Base-by-base conservation (phyloP, 1,284 basidiomycete genomes). In the Phenoliferia sp. region DNA sequence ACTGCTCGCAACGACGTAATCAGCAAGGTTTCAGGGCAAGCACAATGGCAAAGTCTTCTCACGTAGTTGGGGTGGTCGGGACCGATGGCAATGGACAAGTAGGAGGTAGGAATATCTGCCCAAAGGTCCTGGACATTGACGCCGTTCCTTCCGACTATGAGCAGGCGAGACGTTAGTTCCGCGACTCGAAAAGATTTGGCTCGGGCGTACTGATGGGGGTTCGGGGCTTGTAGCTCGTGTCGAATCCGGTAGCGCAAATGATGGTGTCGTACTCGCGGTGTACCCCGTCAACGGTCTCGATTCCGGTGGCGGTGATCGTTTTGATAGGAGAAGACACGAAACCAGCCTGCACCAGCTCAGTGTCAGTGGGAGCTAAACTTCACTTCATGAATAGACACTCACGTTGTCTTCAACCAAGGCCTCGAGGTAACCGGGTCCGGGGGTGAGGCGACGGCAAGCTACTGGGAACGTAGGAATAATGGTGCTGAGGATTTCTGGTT, bases 381-480 rank as follows among this genome's bases (percentile, higher is more conserved):
- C n/a, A n/a, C n/a, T n/a, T n/a, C n/a, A n/a, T n/a, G n/a, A n/a
- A n/a, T n/a, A n/a, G n/a, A n/a, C n/a, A n/a, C n/a, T n/a, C n/a
- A 85, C 61, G 73, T 87, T 87, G 63, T 85, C 83, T 75, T 84
- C 80, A 69, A 83, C 84, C 10, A 88, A 76, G 0, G 87, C 84
- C 73, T 87, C 85, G 31, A 88, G 80, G 75, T 86, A 88, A 2
- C 86, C 86, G 35, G 85, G 85, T 0, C 86, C 87, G 3, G 87
- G 86, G 0, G 87, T 88, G 52, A 87, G 77, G 50, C 87, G 80
- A 36, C 71, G 80, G 75, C 85, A 87, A 12, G 80, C 81, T 17
- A 86, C 83, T 4, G 83, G 79, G 72, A 87, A 87, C 59, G 82
- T 81, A 3, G 86, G 86, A 28, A 87, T 80, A 15, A 69, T 83